Base-by-base conservation (phyloP, 495 filamentous ascomycete genomes). In the Clavariopsis aquatica region DNA sequence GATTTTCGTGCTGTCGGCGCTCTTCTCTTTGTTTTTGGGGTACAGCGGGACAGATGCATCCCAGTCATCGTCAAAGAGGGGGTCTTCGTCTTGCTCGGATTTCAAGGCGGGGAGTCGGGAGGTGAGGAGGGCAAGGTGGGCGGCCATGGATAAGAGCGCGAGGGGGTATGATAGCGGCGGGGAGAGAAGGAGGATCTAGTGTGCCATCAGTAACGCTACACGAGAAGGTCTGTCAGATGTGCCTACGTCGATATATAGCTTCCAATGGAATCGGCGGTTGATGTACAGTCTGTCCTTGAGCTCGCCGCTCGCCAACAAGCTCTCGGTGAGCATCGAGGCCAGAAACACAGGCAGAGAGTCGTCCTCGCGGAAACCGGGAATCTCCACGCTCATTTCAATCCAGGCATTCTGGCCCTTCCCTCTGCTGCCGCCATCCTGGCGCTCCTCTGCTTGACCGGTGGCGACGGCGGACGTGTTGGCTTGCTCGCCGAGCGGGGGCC, bases 41-140 rank as follows among this genome's bases (percentile, higher is more conserved):
- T 93, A 99, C 22, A 99, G 80, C 53, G 86, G 84, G 41, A 84
- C 75, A 1, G 92, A 84, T 34, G 86, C 89, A 36, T 86, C 89
- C 95, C 95, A 99, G 77, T 99, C 94, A 78, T 99, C 95, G 80
- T 96, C 88, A 80, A 99, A 98, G 70, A 96, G 86, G 1, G 95
- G 95, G 71, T 99, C 95, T 78, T 99, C 94, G 73, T 96, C 92
- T 57, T 81, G 81, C 71, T 92, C 86, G 23, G 91, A 95, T 72
- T 90, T 89, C 23, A 95, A 79, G 29, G 86, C 83, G 19, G 94
- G 94, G 1, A 98, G 84, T 59, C 89, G 87, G 7, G 93, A 91
- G 43, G 88, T 85, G 52, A 96, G 86, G 28, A 99, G 89, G n/a
- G 94, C 94, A 62, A 99, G 89, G 75, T 98, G 92, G 1, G 91